phyloP scores from a whole-genome alignment of 1,139 yeast genomes.

The Dujonia santamariae region DNA sequence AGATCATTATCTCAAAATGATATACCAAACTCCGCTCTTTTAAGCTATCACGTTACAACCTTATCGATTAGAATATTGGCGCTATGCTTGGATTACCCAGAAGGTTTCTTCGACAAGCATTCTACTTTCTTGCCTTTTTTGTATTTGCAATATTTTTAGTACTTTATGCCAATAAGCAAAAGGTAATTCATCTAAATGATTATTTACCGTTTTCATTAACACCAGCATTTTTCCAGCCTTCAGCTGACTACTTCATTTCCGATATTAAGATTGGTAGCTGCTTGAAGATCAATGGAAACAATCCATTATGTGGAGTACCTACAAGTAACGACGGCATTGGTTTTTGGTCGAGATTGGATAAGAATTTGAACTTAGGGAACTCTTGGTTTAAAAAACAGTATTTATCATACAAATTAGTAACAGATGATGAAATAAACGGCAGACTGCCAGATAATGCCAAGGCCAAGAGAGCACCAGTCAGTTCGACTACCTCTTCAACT shows the following conservation, averaged over 20 bases:
- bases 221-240: conserved; percentile 41
- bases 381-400: conserved; percentile 31
- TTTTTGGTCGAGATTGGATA: conserved; percentile 35
- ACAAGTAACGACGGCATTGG: conserved; percentile 21
- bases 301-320: conserved; percentile 33
- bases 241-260: conserved; percentile 33
- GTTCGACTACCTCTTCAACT: no score
- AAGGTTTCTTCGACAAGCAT: conserved; percentile 23
- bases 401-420: conserved; percentile 29
- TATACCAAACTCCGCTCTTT: no score
- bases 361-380: conserved; percentile 35
- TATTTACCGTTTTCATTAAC: conserved; percentile 29
- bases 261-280: conserved; percentile 36
- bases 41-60: no score
- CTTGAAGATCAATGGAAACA: conserved; percentile 20
- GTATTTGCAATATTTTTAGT: conserved; percentile 19
- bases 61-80: no score
- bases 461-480: conserved; percentile 19
- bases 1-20: no score
- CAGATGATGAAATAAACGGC: conserved; percentile 18
- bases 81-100: conserved; percentile 25
- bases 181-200: conserved; percentile 26
- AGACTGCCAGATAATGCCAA: conserved; percentile 1
- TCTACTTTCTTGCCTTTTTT: conserved; percentile 17
- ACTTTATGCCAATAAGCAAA: conserved; percentile 31